Conservation (phyloP, 805 yeast species). For the Debaryomyces maramus region DNA sequence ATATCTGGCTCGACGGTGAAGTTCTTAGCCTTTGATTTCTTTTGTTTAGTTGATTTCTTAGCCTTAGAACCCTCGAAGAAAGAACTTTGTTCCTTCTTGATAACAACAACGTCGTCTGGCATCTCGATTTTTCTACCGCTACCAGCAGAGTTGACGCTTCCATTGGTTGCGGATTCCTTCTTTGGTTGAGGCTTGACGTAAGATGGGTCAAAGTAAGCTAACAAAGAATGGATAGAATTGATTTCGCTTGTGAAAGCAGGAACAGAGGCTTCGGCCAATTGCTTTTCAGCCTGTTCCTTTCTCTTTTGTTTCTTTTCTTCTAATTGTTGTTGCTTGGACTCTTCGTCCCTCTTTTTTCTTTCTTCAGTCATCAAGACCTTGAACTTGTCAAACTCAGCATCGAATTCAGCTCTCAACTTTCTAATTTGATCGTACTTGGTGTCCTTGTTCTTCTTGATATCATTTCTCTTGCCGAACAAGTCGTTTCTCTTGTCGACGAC, state of each 20-base stretch:
- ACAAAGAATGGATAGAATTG: conserved; percentile 67
- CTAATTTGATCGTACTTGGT: conserved; percentile 65
- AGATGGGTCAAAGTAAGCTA: conserved; percentile 75
- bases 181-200: conserved; percentile 57
- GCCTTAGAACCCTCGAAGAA: conserved; percentile 50
- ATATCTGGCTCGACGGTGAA: conserved; percentile 80
- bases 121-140: conserved; percentile 53
- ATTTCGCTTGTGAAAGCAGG: conserved; percentile 89
- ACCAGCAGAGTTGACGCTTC: conserved; percentile 9
- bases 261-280: conserved; percentile 67
- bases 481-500: conserved; percentile 65
- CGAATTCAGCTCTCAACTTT: conserved; percentile 70
- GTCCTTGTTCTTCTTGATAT: conserved; percentile 66
- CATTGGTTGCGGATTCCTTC: conserved; percentile 25
- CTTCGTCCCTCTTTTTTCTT: conserved; percentile 64
- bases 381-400: conserved; percentile 72
- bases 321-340: conserved; percentile 55
- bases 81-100: conserved; percentile 62
- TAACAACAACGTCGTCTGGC: conserved; percentile 63
- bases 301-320: conserved; percentile 53
- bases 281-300: conserved; percentile 60
- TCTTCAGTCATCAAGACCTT: conserved; percentile 68
- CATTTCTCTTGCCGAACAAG: conserved; percentile 64
- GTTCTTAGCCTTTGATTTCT: conserved; percentile 52
- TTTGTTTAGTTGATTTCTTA: conserved; percentile 45